phyloP scores from a whole-genome alignment of 345 rosid genomes.

The Limnanthes douglasii region DNA sequence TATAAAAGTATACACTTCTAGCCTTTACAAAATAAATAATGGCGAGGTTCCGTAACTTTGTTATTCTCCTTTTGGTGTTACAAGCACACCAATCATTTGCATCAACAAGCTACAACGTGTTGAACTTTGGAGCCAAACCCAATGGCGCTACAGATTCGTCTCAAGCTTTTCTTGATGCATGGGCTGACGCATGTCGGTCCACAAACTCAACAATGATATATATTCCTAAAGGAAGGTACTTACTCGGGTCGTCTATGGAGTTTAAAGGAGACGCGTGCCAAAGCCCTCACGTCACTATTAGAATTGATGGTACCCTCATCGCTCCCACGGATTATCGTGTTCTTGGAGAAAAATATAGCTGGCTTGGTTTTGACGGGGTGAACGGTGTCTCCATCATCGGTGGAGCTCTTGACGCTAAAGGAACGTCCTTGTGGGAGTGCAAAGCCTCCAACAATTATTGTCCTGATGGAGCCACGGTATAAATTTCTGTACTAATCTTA shows the following conservation, averaged over 20 bases:
- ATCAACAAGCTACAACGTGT: conserved; percentile 17
- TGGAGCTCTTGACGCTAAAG: conserved; percentile 41
- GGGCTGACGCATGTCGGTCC: conserved; percentile 28
- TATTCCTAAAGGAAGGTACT: conserved; percentile 32
- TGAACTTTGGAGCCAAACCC: conserved; percentile 27
- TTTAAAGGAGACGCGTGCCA: conserved; percentile 28
- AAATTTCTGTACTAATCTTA: conserved; percentile 1
- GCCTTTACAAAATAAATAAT: too few relatives aligned
- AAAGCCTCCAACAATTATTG: conserved; percentile 20
- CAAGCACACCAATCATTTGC: too few relatives aligned
- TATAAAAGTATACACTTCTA: too few relatives aligned
- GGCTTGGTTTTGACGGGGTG: conserved; percentile 35
- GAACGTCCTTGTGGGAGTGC: conserved; percentile 40
- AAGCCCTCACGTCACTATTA: conserved; percentile 21
- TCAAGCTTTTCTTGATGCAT: conserved; percentile 24
- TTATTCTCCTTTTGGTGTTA: too few relatives aligned
- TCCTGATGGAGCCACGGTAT: conserved; percentile 50
- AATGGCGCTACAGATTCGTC: conserved; percentile 25
- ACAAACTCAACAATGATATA: conserved; percentile 11
- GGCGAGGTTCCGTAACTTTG: too few relatives aligned
- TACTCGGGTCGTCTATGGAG: conserved; percentile 15
- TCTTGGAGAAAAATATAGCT: conserved; percentile 18
- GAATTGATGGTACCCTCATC: conserved; percentile 30
- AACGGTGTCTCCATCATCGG: conserved; percentile 30
- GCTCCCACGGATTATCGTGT: conserved; percentile 28